Evolutionary conservation across 1,284 basidiomycete species (phyloP), one percentile per base, ranked within the genome.

Genomic region (Malassezia obtusa): DNA sequence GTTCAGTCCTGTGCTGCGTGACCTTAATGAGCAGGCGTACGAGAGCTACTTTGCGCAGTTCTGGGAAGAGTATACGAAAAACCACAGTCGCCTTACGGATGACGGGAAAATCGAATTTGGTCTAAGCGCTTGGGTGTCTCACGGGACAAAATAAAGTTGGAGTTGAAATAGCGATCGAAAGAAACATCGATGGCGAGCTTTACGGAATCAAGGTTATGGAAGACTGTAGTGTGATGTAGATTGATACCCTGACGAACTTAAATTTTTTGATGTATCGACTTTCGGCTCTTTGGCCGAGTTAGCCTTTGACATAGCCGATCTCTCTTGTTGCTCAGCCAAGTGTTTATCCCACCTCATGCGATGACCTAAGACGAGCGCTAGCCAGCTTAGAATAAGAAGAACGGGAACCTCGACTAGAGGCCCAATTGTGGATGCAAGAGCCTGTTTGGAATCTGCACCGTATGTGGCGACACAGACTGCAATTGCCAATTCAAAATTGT

Each of bases 401-500:
- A 89, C 85, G 0, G 86, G 87, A 1, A 80, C 71, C 45, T 76
- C 65, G 10, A 73, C 64, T 21, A 73, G 44, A 15, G 68, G 67
- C 1, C 63, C 67, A 21, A 64, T 63, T n/a, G 62, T 65, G 19
- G 60, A 56, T 1, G 62, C 60, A 31, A 65, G 45, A 12, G 59
- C 64, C 49, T 67, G 57, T 37, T 61, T 50, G 4, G 58, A 59
- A 3, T 59, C 54, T 11, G 56, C 58, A 4, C 62, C 64, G 67
- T 84, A 90, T 0, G 84, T 80, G 0, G 86, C 83, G 31, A 89
- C 84, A 2, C 83, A 80, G 2, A 90, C 83, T 0, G 88, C 87
- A 51, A 89, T 90, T 0, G 87, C 86, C 0, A 90, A 49, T 30
- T 75, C 76, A 55, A 76, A 78, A 60, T 80, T 80, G 69, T 79